Base-by-base conservation (phyloP, 805 yeast genomes). In the Barnettozyma botsteinii region DNA sequence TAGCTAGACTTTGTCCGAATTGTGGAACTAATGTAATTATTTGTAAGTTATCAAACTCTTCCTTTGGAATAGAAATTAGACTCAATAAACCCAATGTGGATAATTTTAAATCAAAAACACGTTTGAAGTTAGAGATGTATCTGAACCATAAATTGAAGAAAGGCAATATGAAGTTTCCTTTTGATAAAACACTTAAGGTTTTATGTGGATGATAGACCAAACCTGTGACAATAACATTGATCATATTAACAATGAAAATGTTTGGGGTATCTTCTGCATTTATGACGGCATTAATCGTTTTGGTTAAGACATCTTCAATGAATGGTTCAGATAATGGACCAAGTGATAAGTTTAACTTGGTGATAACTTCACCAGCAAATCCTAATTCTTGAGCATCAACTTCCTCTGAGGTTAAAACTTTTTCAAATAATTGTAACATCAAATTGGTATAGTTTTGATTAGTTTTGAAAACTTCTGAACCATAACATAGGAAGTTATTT, bases 41-140 rank as follows among this genome's bases (percentile, higher is more conserved):
- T 13, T 69, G 64, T 25, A 67, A 52, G 10, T 59, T 48, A 1
- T 53, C 50, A 19, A 60, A 35, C 11, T 62, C 63, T 2, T 59
- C 56, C 3, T 52, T 34, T 5, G 62, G 42, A 15, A 64, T 29
- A 17, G 53, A 49, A 8, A 56, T 46, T 12, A 85, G 43, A 10
- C 77, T 67, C 42, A 89, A 60, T 18, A 83, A 56, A 0, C 93
- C 94, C 48, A 91, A 61, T 3, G 77, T 65, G 1, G 85, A 77
- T 31, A 91, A 61, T 60, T 88, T 89, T 58, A 86, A 69, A 61
- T 91, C 98, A 53, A 73, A 85, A 3, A 86, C 95, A 44, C 95
- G 67, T 18, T 71, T 70, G 50, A 82, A 70, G 21, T 66, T 62
- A 5, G 79, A 73, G 29, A 78, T 63, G 9, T 69, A 51, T 17